Base-by-base conservation (phyloP, 2,329 filamentous ascomycete genomes). In the Neofusicoccum ribis region DNA sequence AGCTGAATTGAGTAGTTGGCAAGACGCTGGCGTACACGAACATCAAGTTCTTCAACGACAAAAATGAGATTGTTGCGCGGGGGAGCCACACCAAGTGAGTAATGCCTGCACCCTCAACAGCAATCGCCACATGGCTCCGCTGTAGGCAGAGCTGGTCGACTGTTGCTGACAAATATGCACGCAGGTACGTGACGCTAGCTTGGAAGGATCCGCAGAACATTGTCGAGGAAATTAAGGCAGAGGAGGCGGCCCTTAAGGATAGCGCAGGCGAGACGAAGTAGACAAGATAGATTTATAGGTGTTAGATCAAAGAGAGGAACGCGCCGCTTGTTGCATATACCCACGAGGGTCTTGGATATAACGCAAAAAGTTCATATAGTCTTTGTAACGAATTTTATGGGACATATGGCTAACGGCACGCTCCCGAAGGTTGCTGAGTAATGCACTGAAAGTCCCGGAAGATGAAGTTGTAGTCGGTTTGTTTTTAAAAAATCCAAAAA, bases 31-130 rank as follows among this genome's bases (percentile, higher is more conserved):
- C 87, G 6, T 90, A 83, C 70, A 90, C 88, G 0, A 84, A 80
- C 3, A 86, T 89, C 68, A 81, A 80, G 54, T 90, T 90, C 73
- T 81, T 78, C 66, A 89, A 89, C 69, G 77, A 72, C 15, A 84
- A 85, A 65, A 81, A 86, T 54, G 83, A 89, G 59, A 67, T 89
- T 8, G 84, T 90, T 63, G 88, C 88, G 2, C 79, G 88, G 66
- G 88, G 88, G 3, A 89, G 88, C 70, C 88, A 90, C 75, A 90
- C 88, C 2, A 90, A 90, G 81, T 87, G 73, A 71, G 79, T 70
- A 4, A 7, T 49, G 5, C 17, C 44, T 23, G 23, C 23, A 3
- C 5, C 17, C 0, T 36, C 3, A 31, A 31, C 5, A 31, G 1
- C 1, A 31, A 31, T 7, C 1, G 27, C 27, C 5, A 7, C 36